Base-by-base conservation (phyloP, 2,329 filamentous ascomycete genomes). In the Cytospora piceae region DNA sequence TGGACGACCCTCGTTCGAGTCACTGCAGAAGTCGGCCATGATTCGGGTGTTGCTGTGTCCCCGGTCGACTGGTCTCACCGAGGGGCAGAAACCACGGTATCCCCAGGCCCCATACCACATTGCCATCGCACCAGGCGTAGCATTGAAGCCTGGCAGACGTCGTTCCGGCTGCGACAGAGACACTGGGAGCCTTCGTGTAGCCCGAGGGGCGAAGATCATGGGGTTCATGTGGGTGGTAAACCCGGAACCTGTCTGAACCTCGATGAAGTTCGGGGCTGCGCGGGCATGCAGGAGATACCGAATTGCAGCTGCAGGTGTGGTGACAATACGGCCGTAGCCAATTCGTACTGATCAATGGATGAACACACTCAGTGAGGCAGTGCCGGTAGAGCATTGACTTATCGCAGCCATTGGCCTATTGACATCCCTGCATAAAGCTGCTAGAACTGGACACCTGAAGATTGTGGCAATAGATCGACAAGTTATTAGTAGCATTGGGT, bases 401-500 rank as follows among this genome's bases (percentile, higher is more conserved):
- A 6, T 34, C 32, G 32, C 3, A 8, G 27, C 32, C 32, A 39
- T 39, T 39, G 37, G 14, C 53, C 31, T 37, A 46, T 31, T 22
- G 53, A 56, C 24, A 27, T 39, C 53, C 53, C 53, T 63, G 39
- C 22, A 15, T 57, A n/a, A 37, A 34, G 22, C 46, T 31, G 29
- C 51, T 39, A 58, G 66, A 1, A n/a, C 34, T 11, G 49, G 51
- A 27, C 24, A 55, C 37, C 24, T 46, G 15, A 24, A 22, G 5
- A 53, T 8, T 6, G 57, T 63, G 51, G 46, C 42, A 55, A 61
- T 22, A 46, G 59, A 61, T 62, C 61, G 61, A 57, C 61, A 63
- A 51, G 42, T 37, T 22, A 60, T 15, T 54, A 37, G 63, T 63
- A 54, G 61, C 60, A 67, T 67, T 66, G 53, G 60, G 29, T 63